Conservation (phyloP, 2,329 filamentous ascomycete genomes). For the Rutstroemia sp. region DNA sequence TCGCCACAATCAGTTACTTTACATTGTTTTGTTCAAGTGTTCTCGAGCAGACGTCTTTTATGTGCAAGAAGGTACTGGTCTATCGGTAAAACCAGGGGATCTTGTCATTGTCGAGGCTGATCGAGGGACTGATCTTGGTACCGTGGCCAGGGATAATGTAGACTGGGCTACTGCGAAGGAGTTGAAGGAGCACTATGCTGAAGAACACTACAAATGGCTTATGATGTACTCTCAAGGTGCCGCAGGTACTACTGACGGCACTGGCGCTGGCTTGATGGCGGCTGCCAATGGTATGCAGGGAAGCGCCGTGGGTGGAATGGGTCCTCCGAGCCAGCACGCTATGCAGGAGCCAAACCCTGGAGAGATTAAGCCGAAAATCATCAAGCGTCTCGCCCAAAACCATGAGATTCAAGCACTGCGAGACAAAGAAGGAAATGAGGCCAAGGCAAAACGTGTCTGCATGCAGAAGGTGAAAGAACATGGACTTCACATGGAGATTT, state of each 20-base stretch:
- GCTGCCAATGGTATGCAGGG: conserved; percentile 56
- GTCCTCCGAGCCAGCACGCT: conserved; percentile 64
- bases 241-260: conserved; percentile 51
- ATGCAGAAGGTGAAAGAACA: conserved; percentile 96
- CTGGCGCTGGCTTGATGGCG: conserved; percentile 55
- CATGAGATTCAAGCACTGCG: conserved; percentile 85
- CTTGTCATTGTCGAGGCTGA: conserved; percentile 97
- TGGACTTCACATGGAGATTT: conserved; percentile 93
- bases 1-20: conserved; percentile 63
- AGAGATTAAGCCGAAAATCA: conserved; percentile 91
- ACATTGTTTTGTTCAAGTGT: conserved; percentile 95
- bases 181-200: conserved; percentile 81
- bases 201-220: conserved; percentile 96
- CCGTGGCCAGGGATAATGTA: conserved; percentile 81
- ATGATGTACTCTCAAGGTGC: conserved; percentile 95
- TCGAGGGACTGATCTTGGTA: conserved; percentile 89
- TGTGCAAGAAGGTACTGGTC: conserved; percentile 88
- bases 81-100: conserved; percentile 85
- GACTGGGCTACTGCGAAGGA: conserved; percentile 84
- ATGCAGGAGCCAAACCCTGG: conserved; percentile 62
- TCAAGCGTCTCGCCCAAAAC: conserved; percentile 85
- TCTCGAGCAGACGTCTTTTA: conserved; percentile 94
- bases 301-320: conserved; percentile 72
- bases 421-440: conserved; percentile 96
- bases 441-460: conserved; percentile 92